These are phyloP conservation scores for Podosphaera xanthii DNA, from an alignment of 2,329 filamentous ascomycete genomes.

Conservation along the genomic window DNA sequence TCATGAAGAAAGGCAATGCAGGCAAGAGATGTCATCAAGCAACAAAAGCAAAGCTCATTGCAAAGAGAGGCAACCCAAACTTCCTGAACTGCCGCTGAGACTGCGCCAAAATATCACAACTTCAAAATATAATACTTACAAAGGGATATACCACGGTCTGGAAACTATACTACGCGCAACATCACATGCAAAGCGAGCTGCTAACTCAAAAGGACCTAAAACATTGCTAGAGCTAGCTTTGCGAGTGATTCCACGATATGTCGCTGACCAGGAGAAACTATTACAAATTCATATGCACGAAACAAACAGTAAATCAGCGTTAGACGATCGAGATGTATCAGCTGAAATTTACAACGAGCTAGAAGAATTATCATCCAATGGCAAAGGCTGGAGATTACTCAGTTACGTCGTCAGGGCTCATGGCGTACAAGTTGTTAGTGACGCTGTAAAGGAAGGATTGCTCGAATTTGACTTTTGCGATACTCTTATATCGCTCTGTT, in stretches of 20 bases:
- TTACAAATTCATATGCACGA: constrained; percentile 19
- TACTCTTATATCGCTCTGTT: constrained; percentile 22
- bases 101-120: constrained; percentile 16
- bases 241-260: constrained; percentile 24
- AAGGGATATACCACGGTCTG: constrained; percentile 23
- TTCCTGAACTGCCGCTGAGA: constrained; percentile 9
- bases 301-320: constrained; percentile 17
- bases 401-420: constrained; percentile 24
- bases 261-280: constrained; percentile 22
- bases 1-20: not conserved
- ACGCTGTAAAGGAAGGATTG: constrained; percentile 22
- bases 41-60: not conserved
- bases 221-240: constrained; percentile 28
- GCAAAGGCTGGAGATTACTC: constrained; percentile 24
- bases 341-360: constrained; percentile 26
- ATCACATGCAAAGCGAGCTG: constrained; percentile 4
- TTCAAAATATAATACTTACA: constrained; percentile 19
- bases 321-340: constrained; percentile 19
- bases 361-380: constrained; percentile 21
- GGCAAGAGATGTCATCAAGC: not conserved
- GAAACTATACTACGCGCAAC: constrained; percentile 24
- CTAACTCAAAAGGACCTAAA: constrained; percentile 13
- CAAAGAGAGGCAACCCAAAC: not conserved
- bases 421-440: constrained; percentile 21
- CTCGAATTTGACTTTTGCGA: constrained; percentile 20